Evolutionary conservation across 2,329 filamentous ascomycete species (phyloP), one percentile per base, ranked within the genome.

Genomic region (Aspergillus latus): DNA sequence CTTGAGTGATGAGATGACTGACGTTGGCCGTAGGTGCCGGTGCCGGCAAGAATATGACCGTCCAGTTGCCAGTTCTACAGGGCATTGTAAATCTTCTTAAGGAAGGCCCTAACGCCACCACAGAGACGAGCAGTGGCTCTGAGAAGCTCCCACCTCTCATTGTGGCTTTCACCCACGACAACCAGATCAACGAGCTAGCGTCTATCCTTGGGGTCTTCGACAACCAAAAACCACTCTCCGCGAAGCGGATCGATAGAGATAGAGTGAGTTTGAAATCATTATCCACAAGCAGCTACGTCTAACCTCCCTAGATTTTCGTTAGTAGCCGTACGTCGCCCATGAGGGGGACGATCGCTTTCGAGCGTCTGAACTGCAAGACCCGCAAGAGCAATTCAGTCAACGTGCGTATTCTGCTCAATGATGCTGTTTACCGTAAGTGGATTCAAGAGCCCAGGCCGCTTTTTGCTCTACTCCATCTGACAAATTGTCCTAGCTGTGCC

Each of bases 261-360:
- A 60, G 60, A 43, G 60, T 59, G 57, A 49, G 37, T 74, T 82
- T 2, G n/a, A 88, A 82, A 67, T 74, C 79, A n/a, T 78, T 80
- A 21, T 10, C 45, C 16, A 83, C 80, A 37, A 80, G 5, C 47
- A n/a, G 36, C 46, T 13, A 26, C 9, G 13, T 39, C 30, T 56
- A 32, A 46, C 53, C 28, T 16, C 21, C 36, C 26, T 49, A 62
- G 60, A 51, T 61, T 21, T 62, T 50, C 26, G 52, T 56, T 16
- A 60, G 58, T 37, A 62, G 56, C 13, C 54, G 44, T 26, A 82
- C 84, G 48, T 79, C 82, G 0, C 80, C 82, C 0, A 88, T 88
- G 85, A 77, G 85, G 5, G 86, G 86, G 2, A 87, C 85, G 1
- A 78, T 88, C 28, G 80, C 82, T 0, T 85, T 88, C 60, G 86